These are phyloP conservation scores for Rhodotorula graminis DNA, from an alignment of 768 basidiomycete species.

Conservation along the genomic window DNA sequence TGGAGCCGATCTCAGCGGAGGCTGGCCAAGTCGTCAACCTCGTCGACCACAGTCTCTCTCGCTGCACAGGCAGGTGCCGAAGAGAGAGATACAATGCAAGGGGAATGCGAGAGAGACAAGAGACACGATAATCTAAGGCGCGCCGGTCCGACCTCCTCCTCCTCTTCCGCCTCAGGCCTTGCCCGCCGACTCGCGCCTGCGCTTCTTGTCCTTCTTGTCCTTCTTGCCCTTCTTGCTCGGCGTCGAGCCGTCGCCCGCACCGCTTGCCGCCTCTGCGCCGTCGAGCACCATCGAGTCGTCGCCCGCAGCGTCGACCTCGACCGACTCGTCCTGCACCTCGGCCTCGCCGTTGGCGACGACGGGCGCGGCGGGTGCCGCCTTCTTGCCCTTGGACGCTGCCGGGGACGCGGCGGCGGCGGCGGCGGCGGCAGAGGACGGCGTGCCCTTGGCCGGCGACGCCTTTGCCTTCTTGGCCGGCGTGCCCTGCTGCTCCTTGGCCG, in stretches of 20 bases:
- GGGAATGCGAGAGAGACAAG: too few species aligned
- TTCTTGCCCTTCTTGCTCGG: constrained; percentile 27
- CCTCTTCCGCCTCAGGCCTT: background rate
- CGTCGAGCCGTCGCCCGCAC: background rate
- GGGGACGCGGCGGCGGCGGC: too few species aligned
- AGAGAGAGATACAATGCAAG: too few species aligned
- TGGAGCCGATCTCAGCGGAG: too few species aligned
- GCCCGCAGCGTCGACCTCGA: constrained; percentile 14
- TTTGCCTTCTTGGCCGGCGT: constrained; percentile 6
- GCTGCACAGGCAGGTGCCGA: too few species aligned
- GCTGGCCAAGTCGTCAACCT: too few species aligned
- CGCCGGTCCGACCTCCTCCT: too few species aligned
- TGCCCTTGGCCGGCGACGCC: background rate
- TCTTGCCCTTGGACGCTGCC: constrained; percentile 35
- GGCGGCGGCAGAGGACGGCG: background rate
- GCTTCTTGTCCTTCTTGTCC: constrained; percentile 30
- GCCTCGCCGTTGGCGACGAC: background rate
- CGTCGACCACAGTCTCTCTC: too few species aligned
- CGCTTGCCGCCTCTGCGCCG: background rate
- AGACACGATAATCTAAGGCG: too few species aligned
- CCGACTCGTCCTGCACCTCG: constrained; percentile 30
- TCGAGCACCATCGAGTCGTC: constrained; percentile 3
- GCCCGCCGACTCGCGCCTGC: constrained; percentile 17
- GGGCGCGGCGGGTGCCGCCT: constrained; percentile 11
- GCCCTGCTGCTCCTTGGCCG: background rate